phyloP scores from a whole-genome alignment of 768 basidiomycete species.

The Tylopilus sp. region DNA sequence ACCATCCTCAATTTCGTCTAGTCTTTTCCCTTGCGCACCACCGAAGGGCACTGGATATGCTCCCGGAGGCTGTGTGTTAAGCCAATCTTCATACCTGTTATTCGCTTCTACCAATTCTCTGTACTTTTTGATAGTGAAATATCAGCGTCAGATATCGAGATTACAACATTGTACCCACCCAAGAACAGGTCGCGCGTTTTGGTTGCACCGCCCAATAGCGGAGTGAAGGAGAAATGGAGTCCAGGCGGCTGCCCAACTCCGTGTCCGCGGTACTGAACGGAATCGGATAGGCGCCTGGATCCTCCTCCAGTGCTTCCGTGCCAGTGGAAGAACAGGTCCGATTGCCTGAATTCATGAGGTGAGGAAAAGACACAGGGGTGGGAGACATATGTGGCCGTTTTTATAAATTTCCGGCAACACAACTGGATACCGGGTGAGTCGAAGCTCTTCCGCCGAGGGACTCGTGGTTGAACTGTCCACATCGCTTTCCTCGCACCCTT shows the following conservation, averaged over 20 bases:
- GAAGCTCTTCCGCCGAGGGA: no score
- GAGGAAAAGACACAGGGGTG: accelerated
- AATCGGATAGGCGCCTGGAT: constrained; percentile 19
- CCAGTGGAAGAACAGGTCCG: neutral
- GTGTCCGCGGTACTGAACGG: constrained; percentile 3
- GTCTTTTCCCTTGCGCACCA: neutral
- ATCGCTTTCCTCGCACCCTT: no score
- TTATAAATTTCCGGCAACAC: neutral
- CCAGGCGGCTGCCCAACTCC: constrained; percentile 19
- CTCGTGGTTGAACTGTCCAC: no score
- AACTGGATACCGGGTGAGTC: neutral
- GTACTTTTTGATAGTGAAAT: constrained; percentile 5
- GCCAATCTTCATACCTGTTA: constrained; percentile 14
- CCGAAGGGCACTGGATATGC: constrained; percentile 10
- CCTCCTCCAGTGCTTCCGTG: neutral
- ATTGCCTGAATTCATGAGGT: neutral
- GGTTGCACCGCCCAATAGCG: constrained; percentile 14
- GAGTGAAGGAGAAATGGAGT: neutral
- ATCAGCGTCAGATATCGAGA: neutral
- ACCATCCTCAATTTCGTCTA: neutral
- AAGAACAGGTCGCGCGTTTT: neutral
- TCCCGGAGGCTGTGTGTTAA: constrained; percentile 5
- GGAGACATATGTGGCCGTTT: neutral
- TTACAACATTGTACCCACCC: constrained; percentile 12
- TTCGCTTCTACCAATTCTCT: constrained; percentile 1